Percentiles rank a stretch among this genome's conserved stretches.
Evolutionary conservation across 1,139 yeast genomes (phyloP).

Genomic region (Taphrina deformans): DNA sequence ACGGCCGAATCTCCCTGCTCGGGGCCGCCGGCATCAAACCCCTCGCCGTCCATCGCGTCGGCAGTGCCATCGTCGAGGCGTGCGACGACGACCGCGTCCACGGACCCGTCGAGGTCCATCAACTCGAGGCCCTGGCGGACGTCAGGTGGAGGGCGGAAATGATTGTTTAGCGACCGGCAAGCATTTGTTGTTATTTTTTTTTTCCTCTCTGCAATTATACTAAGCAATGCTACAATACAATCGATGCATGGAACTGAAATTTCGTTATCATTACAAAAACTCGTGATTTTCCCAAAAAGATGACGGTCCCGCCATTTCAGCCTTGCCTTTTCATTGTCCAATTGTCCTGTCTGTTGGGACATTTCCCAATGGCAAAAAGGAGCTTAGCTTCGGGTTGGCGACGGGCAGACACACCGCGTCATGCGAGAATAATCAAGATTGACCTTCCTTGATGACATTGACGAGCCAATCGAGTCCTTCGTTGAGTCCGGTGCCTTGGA

Average conservation of each 20-base stretch:
- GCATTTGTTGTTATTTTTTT: no score
- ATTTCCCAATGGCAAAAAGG: neutral
- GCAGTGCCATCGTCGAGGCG: constrained; percentile 32
- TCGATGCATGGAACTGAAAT: neutral
- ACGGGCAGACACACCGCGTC: no score
- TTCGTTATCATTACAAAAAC: neutral
- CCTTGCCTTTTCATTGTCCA: no score
- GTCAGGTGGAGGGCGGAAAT: constrained; percentile 27
- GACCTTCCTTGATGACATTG: constrained; percentile 79
- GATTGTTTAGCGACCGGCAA: constrained; percentile 18
- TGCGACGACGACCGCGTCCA: constrained; percentile 6
- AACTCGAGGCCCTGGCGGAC: constrained; percentile 30
- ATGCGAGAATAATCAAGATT: neutral
- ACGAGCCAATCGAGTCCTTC: constrained; percentile 95
- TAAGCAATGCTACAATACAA: neutral
- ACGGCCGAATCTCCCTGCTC: neutral
- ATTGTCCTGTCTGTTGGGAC: neutral
- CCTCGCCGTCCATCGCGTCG: constrained; percentile 33
- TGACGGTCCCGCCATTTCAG: no score
- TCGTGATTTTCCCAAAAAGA: no score
- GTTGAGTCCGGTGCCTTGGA: constrained; percentile 74
- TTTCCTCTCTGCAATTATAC: neutral
- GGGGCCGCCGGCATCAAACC: constrained; percentile 36
- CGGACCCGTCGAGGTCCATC: constrained; percentile 25
- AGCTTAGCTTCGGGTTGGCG: no score